Evolutionary conservation across 2,329 filamentous ascomycete genomes (phyloP).

Genomic region (Graphium sp.): DNA sequence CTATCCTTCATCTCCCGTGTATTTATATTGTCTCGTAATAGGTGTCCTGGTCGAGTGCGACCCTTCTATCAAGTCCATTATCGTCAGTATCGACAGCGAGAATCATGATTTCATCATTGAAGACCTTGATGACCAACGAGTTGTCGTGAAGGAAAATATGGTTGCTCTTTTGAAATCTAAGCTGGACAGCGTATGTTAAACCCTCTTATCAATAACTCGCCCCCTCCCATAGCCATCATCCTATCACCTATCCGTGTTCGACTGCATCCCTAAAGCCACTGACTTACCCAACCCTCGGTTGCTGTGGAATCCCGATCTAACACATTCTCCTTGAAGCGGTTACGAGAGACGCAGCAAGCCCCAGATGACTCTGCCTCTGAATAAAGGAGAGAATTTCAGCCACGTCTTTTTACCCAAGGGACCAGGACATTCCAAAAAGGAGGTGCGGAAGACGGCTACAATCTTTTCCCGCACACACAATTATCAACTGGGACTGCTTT

Average conservation of each 20-base stretch:
- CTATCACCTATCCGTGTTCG: neutral
- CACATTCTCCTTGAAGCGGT: constrained; percentile 20
- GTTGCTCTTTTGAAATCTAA: constrained; percentile 47
- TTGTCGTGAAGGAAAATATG: constrained; percentile 62
- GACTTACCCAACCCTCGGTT: constrained; percentile 3
- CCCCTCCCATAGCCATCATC: neutral
- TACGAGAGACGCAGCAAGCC: constrained; percentile 33
- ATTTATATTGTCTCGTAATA: too few relatives aligned
- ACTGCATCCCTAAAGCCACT: neutral
- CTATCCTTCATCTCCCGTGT: too few relatives aligned
- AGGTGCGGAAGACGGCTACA: too few relatives aligned
- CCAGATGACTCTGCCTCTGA: constrained; percentile 35
- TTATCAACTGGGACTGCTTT: too few relatives aligned
- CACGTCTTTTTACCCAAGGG: too few relatives aligned
- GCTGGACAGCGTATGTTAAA: constrained; percentile 44
- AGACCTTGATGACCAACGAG: constrained; percentile 60
- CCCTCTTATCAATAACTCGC: constrained; percentile 5
- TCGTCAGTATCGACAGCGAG: constrained; percentile 56
- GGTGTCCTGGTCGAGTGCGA: constrained; percentile 69
- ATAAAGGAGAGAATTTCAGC: too few relatives aligned
- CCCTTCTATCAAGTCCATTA: constrained; percentile 76
- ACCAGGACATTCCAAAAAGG: too few relatives aligned
- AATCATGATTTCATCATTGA: constrained; percentile 64
- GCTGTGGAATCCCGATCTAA: too few relatives aligned
- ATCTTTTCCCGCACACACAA: too few relatives aligned